Conservation (phyloP, 2,329 filamentous ascomycete genomes). For the Lasiodiplodia hormozganensis region DNA sequence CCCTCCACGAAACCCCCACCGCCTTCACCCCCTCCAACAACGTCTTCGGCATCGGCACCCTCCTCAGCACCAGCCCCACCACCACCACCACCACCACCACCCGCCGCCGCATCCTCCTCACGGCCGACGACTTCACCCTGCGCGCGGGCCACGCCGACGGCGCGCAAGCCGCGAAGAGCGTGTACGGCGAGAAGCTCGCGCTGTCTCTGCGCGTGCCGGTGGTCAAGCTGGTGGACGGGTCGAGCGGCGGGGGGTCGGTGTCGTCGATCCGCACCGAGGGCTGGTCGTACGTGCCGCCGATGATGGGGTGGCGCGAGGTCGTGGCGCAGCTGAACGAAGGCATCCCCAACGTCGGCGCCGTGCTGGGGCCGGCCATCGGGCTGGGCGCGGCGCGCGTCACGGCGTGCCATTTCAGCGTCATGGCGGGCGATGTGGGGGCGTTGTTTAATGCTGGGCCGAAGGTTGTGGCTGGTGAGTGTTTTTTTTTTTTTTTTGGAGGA, state of each 20-base stretch:
- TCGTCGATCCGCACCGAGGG: constrained; percentile 64
- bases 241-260: constrained; percentile 67
- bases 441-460: constrained; percentile 70
- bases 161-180: constrained; percentile 63
- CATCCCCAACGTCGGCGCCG: constrained; percentile 69
- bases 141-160: constrained; percentile 70
- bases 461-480: constrained; percentile 58
- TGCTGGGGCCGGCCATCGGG: constrained; percentile 69
- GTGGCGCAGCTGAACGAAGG: constrained; percentile 66
- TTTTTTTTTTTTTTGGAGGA: too few species aligned
- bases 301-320: constrained; percentile 60
- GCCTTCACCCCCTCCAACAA: constrained; percentile 68
- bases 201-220: constrained; percentile 65
- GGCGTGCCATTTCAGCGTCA: constrained; percentile 69
- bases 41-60: constrained; percentile 63
- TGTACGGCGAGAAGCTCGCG: constrained; percentile 67
- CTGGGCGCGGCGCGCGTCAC: constrained; percentile 53
- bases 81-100: constrained; percentile 61
- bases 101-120: constrained; percentile 64
- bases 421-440: constrained; percentile 68
- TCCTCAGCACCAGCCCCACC: constrained; percentile 68
- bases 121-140: constrained; percentile 69
- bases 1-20: constrained; percentile 53
- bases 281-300: constrained; percentile 66
- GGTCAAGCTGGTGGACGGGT: constrained; percentile 69